These are phyloP conservation scores for Austroboletus olivaceoglutinosus DNA, from an alignment of 1,284 basidiomycete species.

Conservation along the genomic window DNA sequence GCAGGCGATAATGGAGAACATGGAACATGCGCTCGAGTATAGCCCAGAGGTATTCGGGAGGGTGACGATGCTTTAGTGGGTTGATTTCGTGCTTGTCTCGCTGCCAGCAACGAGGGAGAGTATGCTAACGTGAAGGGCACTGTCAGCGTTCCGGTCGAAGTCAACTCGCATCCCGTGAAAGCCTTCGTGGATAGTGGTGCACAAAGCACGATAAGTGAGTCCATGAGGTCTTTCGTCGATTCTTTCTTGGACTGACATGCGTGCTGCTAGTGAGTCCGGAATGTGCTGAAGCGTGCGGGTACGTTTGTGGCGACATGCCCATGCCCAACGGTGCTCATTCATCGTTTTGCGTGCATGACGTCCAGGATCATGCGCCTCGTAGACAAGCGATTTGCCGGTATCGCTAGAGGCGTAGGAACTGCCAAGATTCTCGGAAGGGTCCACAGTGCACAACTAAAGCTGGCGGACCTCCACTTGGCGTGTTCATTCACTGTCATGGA, in stretches of 20 bases:
- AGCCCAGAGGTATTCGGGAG: slow-evolving; percentile 92
- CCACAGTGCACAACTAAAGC: slow-evolving; percentile 89
- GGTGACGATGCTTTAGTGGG: slow-evolving; percentile 95
- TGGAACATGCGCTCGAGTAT: slow-evolving; percentile 90
- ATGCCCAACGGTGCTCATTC: neutral
- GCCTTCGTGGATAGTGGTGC: slow-evolving; percentile 99
- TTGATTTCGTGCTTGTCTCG: slow-evolving; percentile 8
- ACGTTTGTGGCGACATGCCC: slow-evolving; percentile 27
- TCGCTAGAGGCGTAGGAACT: slow-evolving; percentile 94
- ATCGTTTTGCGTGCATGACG: neutral
- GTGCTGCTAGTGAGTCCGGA: slow-evolving; percentile 80
- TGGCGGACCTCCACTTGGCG: slow-evolving; percentile 80
- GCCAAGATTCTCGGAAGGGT: slow-evolving; percentile 94
- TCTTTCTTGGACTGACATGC: slow-evolving; percentile 8
- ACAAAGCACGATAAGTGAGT: slow-evolving; percentile 92
- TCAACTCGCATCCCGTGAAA: slow-evolving; percentile 88
- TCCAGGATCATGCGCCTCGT: slow-evolving; percentile 87
- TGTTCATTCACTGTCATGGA: slow-evolving; percentile 97
- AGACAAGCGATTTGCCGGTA: slow-evolving; percentile 85
- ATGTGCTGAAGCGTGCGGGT: slow-evolving; percentile 92
- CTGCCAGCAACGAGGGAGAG: neutral
- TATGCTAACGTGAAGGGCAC: slow-evolving; percentile 13
- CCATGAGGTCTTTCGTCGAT: slow-evolving; percentile 2
- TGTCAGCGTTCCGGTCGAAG: slow-evolving; percentile 77
- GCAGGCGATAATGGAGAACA: slow-evolving; percentile 87